These are phyloP conservation scores for Cyclotella atomus DNA, from an alignment of 108 stramenopile genomes.

Conservation along the genomic window DNA sequence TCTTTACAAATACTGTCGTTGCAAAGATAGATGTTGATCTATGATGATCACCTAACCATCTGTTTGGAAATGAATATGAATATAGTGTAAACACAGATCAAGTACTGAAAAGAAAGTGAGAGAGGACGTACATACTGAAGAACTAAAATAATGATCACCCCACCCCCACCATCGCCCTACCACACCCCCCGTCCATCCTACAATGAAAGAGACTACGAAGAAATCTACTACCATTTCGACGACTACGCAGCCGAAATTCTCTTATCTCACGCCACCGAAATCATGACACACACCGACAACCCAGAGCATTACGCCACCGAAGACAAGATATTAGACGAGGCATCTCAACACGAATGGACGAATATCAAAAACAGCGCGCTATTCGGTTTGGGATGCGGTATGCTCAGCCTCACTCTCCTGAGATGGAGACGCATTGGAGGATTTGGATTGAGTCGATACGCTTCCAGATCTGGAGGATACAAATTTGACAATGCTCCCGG, in stretches of 20 bases:
- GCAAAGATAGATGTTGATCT: too few species aligned
- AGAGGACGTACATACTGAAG: too few species aligned
- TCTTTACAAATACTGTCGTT: too few species aligned
- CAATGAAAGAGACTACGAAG: constrained; percentile 39
- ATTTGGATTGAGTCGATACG: background rate
- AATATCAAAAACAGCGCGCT: constrained; percentile 17
- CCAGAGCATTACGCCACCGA: constrained; percentile 28
- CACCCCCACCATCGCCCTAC: constrained; percentile 13
- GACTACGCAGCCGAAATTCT: constrained; percentile 29
- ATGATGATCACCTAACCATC: too few species aligned
- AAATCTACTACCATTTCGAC: constrained; percentile 45
- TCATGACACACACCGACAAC: constrained; percentile 1
- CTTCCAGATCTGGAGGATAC: constrained; percentile 29
- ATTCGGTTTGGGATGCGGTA: constrained; percentile 26
- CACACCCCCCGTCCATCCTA: constrained; percentile 6
- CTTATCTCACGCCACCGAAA: constrained; percentile 14
- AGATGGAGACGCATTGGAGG: constrained; percentile 14
- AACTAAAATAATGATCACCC: background rate
- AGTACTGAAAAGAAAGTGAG: too few species aligned
- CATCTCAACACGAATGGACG: constrained; percentile 6
- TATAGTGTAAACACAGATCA: too few species aligned
- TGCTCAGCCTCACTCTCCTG: constrained; percentile 3
- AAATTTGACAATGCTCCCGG: constrained; percentile 13
- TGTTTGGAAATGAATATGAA: too few species aligned
- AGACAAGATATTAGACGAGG: constrained; percentile 31